These are phyloP conservation scores for Ogataea angusta DNA, from an alignment of 805 yeast genomes.

Conservation along the genomic window DNA sequence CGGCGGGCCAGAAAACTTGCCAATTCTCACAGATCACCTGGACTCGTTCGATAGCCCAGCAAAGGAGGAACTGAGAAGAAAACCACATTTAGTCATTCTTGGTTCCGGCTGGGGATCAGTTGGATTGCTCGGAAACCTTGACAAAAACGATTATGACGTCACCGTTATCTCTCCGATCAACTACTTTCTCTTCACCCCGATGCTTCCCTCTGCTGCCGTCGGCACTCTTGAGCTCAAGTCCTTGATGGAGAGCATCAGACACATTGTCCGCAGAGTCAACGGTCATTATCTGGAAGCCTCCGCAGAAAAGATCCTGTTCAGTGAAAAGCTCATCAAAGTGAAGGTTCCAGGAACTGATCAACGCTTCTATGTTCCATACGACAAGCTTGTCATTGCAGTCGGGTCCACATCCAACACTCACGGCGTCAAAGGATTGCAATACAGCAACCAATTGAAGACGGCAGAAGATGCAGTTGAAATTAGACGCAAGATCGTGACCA, in stretches of 20 bases:
- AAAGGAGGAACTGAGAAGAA: conserved; percentile 43
- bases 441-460: conserved; percentile 60
- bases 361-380: conserved; percentile 70
- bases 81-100: conserved; percentile 56
- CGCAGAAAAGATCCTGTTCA: conserved; percentile 56
- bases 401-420: conserved; percentile 69
- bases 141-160: conserved; percentile 56
- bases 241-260: conserved; percentile 60
- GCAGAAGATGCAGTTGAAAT: conserved; percentile 62
- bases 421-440: conserved; percentile 66
- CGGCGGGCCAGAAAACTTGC: conserved; percentile 74
- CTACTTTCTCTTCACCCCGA: conserved; percentile 66
- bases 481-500: conserved; percentile 50
- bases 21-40: conserved; percentile 51
- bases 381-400: conserved; percentile 63
- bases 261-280: conserved; percentile 46
- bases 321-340: conserved; percentile 56
- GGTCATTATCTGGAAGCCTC: conserved; percentile 64
- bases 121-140: conserved; percentile 49
- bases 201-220: conserved; percentile 67
- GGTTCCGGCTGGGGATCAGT: conserved; percentile 77
- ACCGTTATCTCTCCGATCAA: conserved; percentile 67
- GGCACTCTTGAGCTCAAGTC: conserved; percentile 67
- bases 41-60: conserved; percentile 54
- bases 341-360: conserved; percentile 40